A percentile compares a stretch with the other conserved stretches of the same genome.
These are phyloP conservation scores for Trichosporon sp. DNA, from an alignment of 1,284 basidiomycete genomes.

Conservation along the genomic window DNA sequence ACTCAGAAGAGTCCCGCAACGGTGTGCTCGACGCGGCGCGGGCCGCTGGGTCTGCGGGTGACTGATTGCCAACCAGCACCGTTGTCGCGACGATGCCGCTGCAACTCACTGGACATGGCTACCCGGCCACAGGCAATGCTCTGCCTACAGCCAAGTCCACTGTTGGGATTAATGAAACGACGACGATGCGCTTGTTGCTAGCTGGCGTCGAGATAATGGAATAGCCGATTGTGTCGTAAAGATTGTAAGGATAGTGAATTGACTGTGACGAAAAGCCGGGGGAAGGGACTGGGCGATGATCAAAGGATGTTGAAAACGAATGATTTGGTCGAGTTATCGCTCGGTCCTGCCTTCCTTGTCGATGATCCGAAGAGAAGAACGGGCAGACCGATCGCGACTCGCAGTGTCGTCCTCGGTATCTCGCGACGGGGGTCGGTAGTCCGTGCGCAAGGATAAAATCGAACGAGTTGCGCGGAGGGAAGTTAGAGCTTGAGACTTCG, in stretches of 20 bases:
- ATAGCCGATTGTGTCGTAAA: not conserved
- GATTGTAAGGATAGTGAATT: constrained; percentile 11
- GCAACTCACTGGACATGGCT: constrained; percentile 17
- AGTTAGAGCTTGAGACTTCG: not conserved
- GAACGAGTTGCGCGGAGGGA: not conserved
- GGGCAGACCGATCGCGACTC: constrained; percentile 7
- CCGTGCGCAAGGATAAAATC: constrained; percentile 6
- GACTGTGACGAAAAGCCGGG: constrained; percentile 16
- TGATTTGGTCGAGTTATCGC: constrained; percentile 4
- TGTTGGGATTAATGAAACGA: not conserved
- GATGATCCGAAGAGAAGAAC: not conserved
- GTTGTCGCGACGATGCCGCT: too few species aligned
- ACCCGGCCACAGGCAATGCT: constrained; percentile 11
- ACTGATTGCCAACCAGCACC: not conserved
- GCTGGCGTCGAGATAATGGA: not conserved
- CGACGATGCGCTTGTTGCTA: not conserved
- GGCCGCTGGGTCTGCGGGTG: not conserved
- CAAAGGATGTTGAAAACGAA: constrained; percentile 1
- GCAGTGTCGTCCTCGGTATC: not conserved
- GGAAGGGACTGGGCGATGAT: constrained; percentile 3
- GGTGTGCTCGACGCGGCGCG: not conserved
- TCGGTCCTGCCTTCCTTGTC: not conserved
- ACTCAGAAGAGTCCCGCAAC: not conserved
- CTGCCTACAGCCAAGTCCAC: constrained; percentile 19
- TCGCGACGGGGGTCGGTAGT: constrained; percentile 8